These are phyloP conservation scores for Monilinia aucupariae DNA, from an alignment of 2,329 filamentous ascomycete genomes.

Conservation along the genomic window DNA sequence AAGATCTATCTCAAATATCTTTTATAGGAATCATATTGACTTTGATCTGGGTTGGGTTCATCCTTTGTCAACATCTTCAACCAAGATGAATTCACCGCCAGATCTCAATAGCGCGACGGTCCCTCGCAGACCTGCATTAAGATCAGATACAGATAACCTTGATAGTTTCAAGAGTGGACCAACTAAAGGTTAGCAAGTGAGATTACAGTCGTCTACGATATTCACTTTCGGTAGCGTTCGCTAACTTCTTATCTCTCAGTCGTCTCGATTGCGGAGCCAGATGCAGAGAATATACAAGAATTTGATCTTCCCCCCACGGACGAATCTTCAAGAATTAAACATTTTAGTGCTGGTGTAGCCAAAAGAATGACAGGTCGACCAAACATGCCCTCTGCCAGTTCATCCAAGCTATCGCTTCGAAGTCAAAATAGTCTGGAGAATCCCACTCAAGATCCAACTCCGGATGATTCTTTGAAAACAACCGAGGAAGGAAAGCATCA, in stretches of 20 bases:
- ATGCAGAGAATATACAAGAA: slow-evolving; percentile 26
- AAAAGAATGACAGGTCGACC: slow-evolving; percentile 31
- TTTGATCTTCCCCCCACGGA: slow-evolving; percentile 20
- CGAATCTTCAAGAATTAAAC: slow-evolving; percentile 27
- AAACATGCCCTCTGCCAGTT: slow-evolving; percentile 21
- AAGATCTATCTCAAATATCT: not conserved
- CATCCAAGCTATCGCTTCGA: slow-evolving; percentile 25
- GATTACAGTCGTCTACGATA: slow-evolving; percentile 12
- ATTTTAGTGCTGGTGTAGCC: slow-evolving; percentile 27
- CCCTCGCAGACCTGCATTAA: slow-evolving; percentile 15
- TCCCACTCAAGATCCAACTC: not conserved
- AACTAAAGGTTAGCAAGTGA: slow-evolving; percentile 28
- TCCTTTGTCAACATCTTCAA: not conserved
- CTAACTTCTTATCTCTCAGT: slow-evolving; percentile 21
- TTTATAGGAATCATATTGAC: not conserved
- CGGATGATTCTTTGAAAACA: slow-evolving; percentile 17
- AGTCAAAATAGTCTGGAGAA: slow-evolving; percentile 31
- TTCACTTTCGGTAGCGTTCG: not conserved
- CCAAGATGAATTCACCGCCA: slow-evolving; percentile 8
- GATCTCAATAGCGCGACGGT: not conserved
- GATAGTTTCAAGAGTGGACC: slow-evolving; percentile 28
- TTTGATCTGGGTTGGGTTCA: not conserved
- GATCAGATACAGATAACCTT: slow-evolving; percentile 16
- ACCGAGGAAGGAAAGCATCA: slow-evolving; percentile 26
- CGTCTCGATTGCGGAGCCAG: slow-evolving; percentile 31